Conservation (phyloP, 2,329 filamentous ascomycete species). For the Colletotrichum sp. region DNA sequence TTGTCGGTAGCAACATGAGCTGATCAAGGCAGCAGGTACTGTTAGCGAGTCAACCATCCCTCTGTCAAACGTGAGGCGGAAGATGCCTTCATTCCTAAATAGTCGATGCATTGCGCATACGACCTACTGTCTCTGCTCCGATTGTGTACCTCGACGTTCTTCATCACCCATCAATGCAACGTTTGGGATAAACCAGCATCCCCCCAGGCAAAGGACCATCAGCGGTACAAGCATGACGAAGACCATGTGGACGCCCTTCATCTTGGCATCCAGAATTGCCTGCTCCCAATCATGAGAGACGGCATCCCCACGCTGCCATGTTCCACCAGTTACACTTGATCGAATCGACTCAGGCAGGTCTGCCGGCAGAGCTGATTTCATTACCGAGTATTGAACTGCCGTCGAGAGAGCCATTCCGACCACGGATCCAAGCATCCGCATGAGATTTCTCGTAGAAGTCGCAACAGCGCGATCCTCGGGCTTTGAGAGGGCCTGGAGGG, state of each 20-base stretch:
- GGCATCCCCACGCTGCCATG: not conserved
- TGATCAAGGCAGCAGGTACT: not conserved
- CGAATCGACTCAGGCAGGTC: not conserved
- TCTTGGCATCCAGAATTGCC: not conserved
- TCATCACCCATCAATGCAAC: not conserved
- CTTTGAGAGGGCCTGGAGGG: not conserved
- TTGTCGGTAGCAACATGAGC: not conserved
- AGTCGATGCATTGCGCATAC: not conserved
- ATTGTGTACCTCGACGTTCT: not conserved
- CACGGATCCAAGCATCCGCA: not conserved
- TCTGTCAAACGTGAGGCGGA: not conserved
- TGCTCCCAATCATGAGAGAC: not conserved
- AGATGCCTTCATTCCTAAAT: not conserved
- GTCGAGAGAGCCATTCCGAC: not conserved
- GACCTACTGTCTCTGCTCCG: not conserved
- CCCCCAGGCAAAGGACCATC: not conserved
- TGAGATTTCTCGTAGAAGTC: not conserved
- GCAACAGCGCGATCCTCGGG: not conserved
- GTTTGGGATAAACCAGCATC: not conserved
- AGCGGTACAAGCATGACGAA: not conserved
- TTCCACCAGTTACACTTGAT: not conserved
- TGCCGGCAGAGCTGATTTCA: not conserved
- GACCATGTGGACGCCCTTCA: not conserved
- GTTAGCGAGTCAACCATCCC: not conserved
- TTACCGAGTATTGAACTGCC: not conserved